Evolutionary conservation across 352 stramenopile genomes (phyloP), one percentile per base, ranked within the genome.

Genomic region (Aphanomyces invadans): DNA sequence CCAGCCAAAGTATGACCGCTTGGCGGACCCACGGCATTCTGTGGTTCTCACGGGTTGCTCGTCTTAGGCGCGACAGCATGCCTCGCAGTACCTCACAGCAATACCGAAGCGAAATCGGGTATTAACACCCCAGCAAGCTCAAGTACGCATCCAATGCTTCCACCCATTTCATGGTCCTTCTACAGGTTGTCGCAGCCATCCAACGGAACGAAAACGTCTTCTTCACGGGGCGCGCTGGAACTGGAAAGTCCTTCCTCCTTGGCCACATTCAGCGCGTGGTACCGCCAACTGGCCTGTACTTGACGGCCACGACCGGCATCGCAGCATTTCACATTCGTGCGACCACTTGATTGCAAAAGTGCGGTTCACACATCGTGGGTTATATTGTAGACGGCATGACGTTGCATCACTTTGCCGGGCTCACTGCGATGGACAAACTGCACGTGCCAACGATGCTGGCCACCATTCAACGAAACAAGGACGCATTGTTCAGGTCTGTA

Each of bases 381-480:
- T 4, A 9, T 9, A 17, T 63, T 7, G 3, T 93, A 42, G 73
- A 78, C 4, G 91, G 90, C 44, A 88, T 89, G 73, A 98, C 95
- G 25, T 78, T 98, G 48, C 89, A 98, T 72, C 83, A 83, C 69
- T 97, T 97, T 60, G 90, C 89, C 0, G 89, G 93, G 0, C 80
- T 98, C n/a, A 73, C 83, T 49, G 62, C 76, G 9, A 42, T 15
- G 15, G 66, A 67, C 5, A 74, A 48, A 29, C 70, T 52, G 2
- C 7, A 44, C 10, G 77, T 42, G 36, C 36, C 7, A 15, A 15
- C 36, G 36, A 42, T 42, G 83, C 54, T 83, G 12, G 54, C 56
- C 23, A 71, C 81, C 23, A 81, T 89, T 42, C 68, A 76, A 17
- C 78, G 74, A 29, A 88, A 87, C 63, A 74, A 79, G 39, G 80